A percentile compares a stretch with the other conserved stretches of the same genome.
These are phyloP conservation scores for Amorphotheca resinae DNA, from an alignment of 495 filamentous ascomycete genomes.

Conservation along the genomic window DNA sequence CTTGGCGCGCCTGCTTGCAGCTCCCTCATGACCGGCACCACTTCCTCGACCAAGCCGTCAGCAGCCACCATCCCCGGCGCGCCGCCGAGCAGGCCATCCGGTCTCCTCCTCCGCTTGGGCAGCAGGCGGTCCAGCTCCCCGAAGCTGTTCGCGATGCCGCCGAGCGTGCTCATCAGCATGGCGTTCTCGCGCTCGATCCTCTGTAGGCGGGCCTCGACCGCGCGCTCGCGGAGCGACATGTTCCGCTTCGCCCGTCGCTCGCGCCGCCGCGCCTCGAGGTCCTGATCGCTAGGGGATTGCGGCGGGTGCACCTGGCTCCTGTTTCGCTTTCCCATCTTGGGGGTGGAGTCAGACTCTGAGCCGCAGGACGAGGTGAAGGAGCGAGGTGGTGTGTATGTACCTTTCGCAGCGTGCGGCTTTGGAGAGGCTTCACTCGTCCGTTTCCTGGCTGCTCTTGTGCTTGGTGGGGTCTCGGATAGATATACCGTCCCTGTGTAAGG, in stretches of 20 bases:
- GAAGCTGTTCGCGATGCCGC: conserved; percentile 12
- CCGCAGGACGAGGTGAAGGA: background rate
- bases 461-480: background rate
- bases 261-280: conserved; percentile 4
- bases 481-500: background rate
- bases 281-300: background rate
- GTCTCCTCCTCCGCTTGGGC: background rate
- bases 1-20: background rate
- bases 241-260: conserved; percentile 14
- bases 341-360: conserved; percentile 2
- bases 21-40: background rate
- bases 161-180: conserved; percentile 8
- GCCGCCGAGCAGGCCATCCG: too few species aligned
- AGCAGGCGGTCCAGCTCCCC: conserved; percentile 2
- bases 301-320: background rate
- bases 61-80: too few species aligned
- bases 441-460: background rate
- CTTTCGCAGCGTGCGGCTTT: background rate
- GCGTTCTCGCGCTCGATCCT: conserved; percentile 14
- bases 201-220: conserved; percentile 5
- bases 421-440: background rate
- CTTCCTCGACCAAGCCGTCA: background rate
- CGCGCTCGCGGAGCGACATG: conserved; percentile 9
- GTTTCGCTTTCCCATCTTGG: background rate
- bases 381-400: conserved; percentile 3